Evolutionary conservation across 441 rosid species (phyloP).

Genomic region (Arabidopsis hybrid): DNA sequence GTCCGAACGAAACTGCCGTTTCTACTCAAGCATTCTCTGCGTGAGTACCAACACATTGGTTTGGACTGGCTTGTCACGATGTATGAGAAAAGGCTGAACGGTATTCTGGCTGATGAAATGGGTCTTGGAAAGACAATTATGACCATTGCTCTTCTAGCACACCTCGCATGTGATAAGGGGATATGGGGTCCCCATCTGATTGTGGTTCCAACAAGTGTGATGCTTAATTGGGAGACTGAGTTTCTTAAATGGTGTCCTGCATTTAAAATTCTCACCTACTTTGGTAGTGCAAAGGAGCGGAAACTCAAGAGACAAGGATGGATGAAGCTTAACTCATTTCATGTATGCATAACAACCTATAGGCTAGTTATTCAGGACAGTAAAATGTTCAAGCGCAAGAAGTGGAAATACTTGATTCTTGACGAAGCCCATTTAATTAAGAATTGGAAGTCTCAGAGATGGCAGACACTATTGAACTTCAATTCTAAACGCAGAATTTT

Average conservation of each 20-base stretch:
- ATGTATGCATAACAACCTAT: constrained; percentile 98
- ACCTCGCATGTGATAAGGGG: constrained; percentile 98
- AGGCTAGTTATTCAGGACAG: constrained; percentile 98
- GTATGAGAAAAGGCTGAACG: constrained; percentile 98
- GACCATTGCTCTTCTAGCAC: constrained; percentile 99
- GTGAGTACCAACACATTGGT: constrained; percentile 99
- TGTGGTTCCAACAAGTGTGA: constrained; percentile 99
- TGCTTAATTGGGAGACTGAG: constrained; percentile 99
- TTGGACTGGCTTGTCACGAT: constrained; percentile 99
- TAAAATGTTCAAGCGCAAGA: constrained; percentile 98
- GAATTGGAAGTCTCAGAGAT: constrained; percentile 99
- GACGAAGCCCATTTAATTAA: constrained; percentile 99
- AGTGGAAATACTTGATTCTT: constrained; percentile 99
- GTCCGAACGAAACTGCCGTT: constrained; percentile 98
- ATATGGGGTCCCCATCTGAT: constrained; percentile 99
- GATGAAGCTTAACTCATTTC: constrained; percentile 97
- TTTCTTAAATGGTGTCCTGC: constrained; percentile 99
- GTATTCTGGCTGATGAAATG: constrained; percentile 99
- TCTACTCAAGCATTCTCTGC: constrained; percentile 96
- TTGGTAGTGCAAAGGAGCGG: constrained; percentile 99
- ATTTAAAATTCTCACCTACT: constrained; percentile 97
- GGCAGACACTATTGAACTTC: constrained; percentile 99
- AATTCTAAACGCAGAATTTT: constrained; percentile 97
- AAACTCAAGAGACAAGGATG: constrained; percentile 99
- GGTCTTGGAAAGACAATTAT: constrained; percentile 99